These are phyloP conservation scores for Paramyrothecium sp. DNA, from an alignment of 2,329 filamentous ascomycete species.

Conservation along the genomic window DNA sequence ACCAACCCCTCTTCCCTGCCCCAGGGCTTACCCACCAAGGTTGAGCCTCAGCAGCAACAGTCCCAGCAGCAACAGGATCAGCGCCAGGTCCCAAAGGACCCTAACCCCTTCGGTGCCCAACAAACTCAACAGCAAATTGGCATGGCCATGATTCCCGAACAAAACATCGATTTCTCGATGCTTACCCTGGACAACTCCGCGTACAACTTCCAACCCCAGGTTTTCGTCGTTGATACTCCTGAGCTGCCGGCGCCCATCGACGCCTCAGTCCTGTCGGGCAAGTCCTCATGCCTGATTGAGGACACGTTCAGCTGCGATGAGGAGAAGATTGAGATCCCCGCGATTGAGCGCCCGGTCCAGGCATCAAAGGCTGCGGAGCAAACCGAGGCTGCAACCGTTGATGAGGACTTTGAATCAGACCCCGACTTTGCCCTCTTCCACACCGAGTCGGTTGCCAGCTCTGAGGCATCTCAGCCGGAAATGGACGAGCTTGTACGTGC, in stretches of 20 bases:
- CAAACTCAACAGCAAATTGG: conserved; percentile 64
- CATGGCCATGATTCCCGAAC: conserved; percentile 82
- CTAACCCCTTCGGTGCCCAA: conserved; percentile 58
- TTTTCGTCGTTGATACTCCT: conserved; percentile 74
- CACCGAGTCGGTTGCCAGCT: conserved; percentile 30
- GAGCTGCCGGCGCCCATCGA: conserved; percentile 62
- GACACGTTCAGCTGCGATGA: conserved; percentile 41
- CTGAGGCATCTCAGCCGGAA: conserved; percentile 36
- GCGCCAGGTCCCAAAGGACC: conserved; percentile 61
- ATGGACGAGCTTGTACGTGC: conserved; percentile 37
- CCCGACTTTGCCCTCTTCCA: conserved; percentile 61
- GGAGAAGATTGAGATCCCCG: conserved; percentile 56
- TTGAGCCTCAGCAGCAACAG: conserved; percentile 35
- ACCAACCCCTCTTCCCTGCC: conserved; percentile 50
- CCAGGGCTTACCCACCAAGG: conserved; percentile 35
- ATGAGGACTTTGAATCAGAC: conserved; percentile 62
- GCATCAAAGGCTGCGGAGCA: conserved; percentile 27
- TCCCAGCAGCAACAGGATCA: conserved; percentile 43
- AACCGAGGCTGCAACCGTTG: conserved; percentile 26
- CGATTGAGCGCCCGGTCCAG: conserved; percentile 48
- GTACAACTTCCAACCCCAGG: conserved; percentile 65
- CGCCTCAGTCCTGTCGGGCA: conserved; percentile 66
- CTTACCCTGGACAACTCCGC: conserved; percentile 57
- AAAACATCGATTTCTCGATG: conserved; percentile 71
- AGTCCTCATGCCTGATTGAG: conserved; percentile 57